Conservation (phyloP, 495 filamentous ascomycete species). For the Penicillium antarcticum region DNA sequence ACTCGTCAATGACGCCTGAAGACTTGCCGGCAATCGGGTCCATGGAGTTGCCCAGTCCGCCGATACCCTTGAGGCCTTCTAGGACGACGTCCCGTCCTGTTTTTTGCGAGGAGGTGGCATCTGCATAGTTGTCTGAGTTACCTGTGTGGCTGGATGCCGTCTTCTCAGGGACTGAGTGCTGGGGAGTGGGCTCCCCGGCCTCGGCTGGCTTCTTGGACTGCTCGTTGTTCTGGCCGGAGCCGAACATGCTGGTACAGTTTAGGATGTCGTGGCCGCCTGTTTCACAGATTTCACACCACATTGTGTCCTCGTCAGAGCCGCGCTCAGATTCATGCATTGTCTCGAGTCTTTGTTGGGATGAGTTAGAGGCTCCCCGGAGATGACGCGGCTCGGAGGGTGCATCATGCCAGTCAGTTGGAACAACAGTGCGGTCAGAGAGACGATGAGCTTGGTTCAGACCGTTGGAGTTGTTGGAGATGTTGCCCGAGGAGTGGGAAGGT, state of each 20-base stretch:
- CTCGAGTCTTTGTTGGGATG: conserved; percentile 38
- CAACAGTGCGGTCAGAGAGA: conserved; percentile 46
- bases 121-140: conserved; percentile 11
- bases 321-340: conserved; percentile 71
- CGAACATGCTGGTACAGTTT: conserved; percentile 87
- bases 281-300: conserved; percentile 98
- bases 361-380: conserved; percentile 28
- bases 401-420: conserved; percentile 45
- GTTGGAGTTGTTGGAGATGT: conserved; percentile 21
- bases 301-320: conserved; percentile 68
- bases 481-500: conserved; percentile 32
- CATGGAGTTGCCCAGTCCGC: conserved; percentile 36
- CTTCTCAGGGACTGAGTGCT: conserved; percentile 1
- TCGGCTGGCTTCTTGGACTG: conserved; percentile 16
- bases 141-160: conserved; percentile 9
- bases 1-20: conserved; percentile 70
- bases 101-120: conserved; percentile 28
- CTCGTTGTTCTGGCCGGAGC: conserved; percentile 29
- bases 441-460: conserved; percentile 34
- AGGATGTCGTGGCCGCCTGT: conserved; percentile 90
- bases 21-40: conserved; percentile 70
- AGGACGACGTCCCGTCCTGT: conserved; percentile 53
- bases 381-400: conserved; percentile 30
- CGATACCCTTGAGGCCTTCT: conserved; percentile 63
- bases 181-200: conserved; percentile 14